Evolutionary conservation across 2,329 filamentous ascomycete genomes (phyloP).

Genomic region (Cordyceps cateniannulata): DNA sequence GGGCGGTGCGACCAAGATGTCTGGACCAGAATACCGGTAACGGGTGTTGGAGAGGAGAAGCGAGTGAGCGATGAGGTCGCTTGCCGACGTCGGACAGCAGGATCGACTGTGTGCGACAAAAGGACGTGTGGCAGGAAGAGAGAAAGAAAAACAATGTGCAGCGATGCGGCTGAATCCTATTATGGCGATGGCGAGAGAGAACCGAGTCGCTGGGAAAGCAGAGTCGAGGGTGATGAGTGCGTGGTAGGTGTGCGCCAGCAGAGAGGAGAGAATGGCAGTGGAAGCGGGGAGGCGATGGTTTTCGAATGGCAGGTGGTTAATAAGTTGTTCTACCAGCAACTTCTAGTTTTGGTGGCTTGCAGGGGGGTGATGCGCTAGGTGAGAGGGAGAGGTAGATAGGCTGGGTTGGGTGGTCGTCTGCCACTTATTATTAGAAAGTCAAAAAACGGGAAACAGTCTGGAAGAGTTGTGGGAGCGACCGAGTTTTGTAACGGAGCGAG

Average conservation of each 20-base stretch:
- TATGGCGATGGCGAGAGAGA: not conserved
- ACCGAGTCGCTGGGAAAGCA: not conserved
- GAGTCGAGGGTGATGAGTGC: not conserved
- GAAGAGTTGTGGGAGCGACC: not conserved
- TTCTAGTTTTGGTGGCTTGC: constrained; percentile 8
- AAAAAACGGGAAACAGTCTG: not conserved
- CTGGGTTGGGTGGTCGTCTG: not conserved
- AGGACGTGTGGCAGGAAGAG: not conserved
- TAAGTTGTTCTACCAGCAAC: not conserved
- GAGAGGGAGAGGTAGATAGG: too few species aligned
- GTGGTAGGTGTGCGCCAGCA: not conserved
- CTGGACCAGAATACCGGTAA: constrained; percentile 10
- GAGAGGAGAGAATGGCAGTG: not conserved
- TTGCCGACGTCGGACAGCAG: constrained; percentile 6
- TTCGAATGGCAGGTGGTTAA: not conserved
- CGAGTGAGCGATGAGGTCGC: not conserved
- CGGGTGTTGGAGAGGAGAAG: constrained; percentile 1
- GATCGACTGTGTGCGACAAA: not conserved
- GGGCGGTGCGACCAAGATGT: constrained; percentile 4
- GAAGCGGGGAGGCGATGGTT: constrained; percentile 10
- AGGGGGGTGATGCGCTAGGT: constrained; percentile 4
- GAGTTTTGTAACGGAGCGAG: not conserved
- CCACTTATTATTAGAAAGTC: constrained; percentile 5
- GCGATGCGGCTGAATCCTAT: not conserved
- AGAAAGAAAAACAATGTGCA: not conserved